These are phyloP conservation scores for Lactuca sativa DNA, from an alignment of 129 eudicot species.

Conservation along the genomic window DNA sequence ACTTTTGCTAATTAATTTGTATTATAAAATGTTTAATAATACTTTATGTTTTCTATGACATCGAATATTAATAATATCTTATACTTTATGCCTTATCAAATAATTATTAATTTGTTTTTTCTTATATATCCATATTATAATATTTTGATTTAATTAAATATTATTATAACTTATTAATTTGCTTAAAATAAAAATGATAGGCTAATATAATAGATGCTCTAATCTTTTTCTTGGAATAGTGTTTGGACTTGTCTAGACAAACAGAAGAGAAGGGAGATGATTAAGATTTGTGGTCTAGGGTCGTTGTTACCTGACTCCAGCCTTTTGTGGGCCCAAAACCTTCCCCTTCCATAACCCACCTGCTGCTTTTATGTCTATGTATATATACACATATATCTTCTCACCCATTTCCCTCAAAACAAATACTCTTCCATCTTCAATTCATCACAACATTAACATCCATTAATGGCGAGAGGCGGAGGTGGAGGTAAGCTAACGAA, in stretches of 20 bases:
- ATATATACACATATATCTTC: not conserved
- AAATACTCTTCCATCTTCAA: not conserved
- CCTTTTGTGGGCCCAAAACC: not conserved
- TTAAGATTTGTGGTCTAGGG: not conserved
- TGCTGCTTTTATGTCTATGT: not conserved
- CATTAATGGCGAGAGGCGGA: constrained; percentile 38
- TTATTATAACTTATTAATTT: no score
- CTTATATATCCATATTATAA: no score
- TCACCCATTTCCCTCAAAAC: constrained; percentile 1
- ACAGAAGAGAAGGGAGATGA: not conserved
- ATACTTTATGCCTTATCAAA: no score
- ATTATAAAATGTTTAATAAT: no score
- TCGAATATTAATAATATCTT: no score
- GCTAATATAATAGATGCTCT: no score
- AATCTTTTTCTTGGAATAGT: not conserved
- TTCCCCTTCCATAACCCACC: not conserved
- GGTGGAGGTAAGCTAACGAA: constrained; percentile 54
- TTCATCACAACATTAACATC: not conserved
- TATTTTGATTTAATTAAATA: no score
- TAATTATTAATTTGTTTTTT: no score
- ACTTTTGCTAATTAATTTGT: no score
- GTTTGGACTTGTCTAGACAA: not conserved
- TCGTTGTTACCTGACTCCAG: constrained; percentile 1
- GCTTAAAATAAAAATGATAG: no score
- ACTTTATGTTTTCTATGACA: no score